Evolutionary conservation across 1,284 basidiomycete genomes (phyloP).

Genomic region (Abortiporus biennis): DNA sequence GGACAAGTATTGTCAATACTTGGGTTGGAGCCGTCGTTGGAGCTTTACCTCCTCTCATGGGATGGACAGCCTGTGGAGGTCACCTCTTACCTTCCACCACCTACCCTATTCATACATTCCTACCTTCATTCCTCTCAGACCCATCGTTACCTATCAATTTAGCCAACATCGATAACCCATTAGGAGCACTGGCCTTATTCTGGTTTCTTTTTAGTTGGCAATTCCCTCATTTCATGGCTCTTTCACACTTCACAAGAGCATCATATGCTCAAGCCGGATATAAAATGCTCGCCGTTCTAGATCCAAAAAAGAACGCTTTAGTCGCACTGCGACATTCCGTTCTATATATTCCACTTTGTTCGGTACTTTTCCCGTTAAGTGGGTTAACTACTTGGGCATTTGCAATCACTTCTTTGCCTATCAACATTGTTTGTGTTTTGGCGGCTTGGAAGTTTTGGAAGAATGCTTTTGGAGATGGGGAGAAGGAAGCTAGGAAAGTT

Average conservation of each 20-base stretch:
- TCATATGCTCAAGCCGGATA: conserved; percentile 95
- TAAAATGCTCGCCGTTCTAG: conserved; percentile 84
- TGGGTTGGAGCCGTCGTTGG: conserved; percentile 96
- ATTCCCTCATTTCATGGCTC: conserved; percentile 96
- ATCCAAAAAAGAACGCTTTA: conserved; percentile 78
- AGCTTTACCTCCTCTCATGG: conserved; percentile 93
- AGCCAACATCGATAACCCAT: conserved; percentile 62
- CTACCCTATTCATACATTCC: conserved; percentile 52
- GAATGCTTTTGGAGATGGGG: conserved; percentile 59
- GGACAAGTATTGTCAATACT: conserved; percentile 86
- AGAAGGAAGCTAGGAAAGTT: conserved; percentile 74
- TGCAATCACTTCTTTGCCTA: conserved; percentile 70
- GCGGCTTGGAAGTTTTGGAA: conserved; percentile 78
- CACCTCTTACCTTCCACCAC: conserved; percentile 60
- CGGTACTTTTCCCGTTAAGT: conserved; percentile 76
- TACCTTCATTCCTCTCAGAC: conserved; percentile 44
- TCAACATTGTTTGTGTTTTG: conserved; percentile 70
- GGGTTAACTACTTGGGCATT: conserved; percentile 89
- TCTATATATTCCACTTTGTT: conserved; percentile 77
- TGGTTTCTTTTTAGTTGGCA: conserved; percentile 94
- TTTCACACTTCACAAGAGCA: conserved; percentile 83
- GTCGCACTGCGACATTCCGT: conserved; percentile 84
- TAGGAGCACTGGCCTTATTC: conserved; percentile 74
- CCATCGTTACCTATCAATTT: conserved; percentile 35
- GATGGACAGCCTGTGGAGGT: conserved; percentile 94